phyloP scores from a whole-genome alignment of 148 eudicot genomes.

The Gaultheria prostrata region DNA sequence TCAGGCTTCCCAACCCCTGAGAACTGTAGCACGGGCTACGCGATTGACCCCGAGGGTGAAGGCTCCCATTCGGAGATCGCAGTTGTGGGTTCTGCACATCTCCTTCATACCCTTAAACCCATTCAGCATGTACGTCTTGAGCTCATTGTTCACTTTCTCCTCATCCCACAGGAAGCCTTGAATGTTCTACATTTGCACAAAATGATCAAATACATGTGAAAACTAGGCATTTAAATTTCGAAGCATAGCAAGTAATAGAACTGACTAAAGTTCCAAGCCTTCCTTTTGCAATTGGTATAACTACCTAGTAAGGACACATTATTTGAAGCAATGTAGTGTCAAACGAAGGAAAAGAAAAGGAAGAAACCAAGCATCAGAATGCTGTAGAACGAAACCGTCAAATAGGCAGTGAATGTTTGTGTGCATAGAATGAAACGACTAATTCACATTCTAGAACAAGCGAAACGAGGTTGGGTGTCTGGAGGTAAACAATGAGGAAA shows the following conservation, averaged over 20 bases:
- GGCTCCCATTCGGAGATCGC: conserved; percentile 98
- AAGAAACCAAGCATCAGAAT: neutral
- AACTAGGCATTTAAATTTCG: too few species aligned
- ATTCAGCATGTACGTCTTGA: conserved; percentile 72
- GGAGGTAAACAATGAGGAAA: neutral
- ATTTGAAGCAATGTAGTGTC: neutral
- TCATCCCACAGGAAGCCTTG: conserved; percentile 99
- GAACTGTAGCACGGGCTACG: conserved; percentile 92
- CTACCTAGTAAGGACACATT: neutral
- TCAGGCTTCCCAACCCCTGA: conserved; percentile 98
- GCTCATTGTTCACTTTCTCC: conserved; percentile 81
- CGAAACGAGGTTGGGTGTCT: neutral
- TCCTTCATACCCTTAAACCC: conserved; percentile 77
- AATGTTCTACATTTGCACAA: conserved; percentile 56
- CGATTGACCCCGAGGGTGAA: conserved; percentile 91
- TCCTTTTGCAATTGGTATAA: neutral
- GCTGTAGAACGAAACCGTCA: neutral
- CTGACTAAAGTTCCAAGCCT: neutral
- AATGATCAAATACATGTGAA: neutral
- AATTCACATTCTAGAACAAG: neutral
- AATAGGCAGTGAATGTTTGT: neutral
- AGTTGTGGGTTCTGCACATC: conserved; percentile 84
- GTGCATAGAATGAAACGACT: neutral
- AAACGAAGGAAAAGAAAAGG: neutral
- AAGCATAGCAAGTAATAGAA: neutral